Conservation (phyloP, 23 red algal species). For the Agarophyton chilense region DNA sequence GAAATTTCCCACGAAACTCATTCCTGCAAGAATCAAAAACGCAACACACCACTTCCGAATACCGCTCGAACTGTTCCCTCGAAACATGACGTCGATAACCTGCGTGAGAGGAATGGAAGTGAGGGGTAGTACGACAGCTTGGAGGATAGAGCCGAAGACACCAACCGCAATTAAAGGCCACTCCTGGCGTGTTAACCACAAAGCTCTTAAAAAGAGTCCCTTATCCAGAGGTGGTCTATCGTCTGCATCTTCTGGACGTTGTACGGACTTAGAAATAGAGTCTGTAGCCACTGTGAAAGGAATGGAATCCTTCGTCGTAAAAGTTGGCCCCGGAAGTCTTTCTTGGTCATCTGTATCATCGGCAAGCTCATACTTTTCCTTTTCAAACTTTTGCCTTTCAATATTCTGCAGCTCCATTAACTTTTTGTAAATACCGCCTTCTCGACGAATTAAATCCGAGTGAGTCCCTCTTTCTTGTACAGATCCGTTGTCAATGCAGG, state of each 20-base stretch:
- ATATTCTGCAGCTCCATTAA: slow-evolving; percentile 26
- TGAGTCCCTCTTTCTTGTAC: slow-evolving; percentile 25
- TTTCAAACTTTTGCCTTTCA: slow-evolving; percentile 37
- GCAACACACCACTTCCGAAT: slow-evolving; percentile 41
- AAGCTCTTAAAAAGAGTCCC: slow-evolving; percentile 24
- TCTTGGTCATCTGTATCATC: slow-evolving; percentile 5
- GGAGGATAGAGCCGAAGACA: slow-evolving; percentile 29
- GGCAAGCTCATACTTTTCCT: background rate
- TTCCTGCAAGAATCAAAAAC: slow-evolving; percentile 53
- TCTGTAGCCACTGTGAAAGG: slow-evolving; percentile 22
- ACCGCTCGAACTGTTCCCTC: slow-evolving; percentile 24
- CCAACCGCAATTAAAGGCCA: slow-evolving; percentile 49
- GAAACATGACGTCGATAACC: slow-evolving; percentile 31
- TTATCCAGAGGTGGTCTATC: slow-evolving; percentile 21
- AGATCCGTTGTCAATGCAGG: slow-evolving; percentile 8
- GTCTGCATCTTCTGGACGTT: slow-evolving; percentile 8
- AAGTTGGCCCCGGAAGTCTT: background rate
- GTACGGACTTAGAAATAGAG: background rate
- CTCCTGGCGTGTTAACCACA: slow-evolving; percentile 23
- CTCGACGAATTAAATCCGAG: slow-evolving; percentile 14
- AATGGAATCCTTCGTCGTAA: background rate
- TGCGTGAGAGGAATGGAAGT: slow-evolving; percentile 57
- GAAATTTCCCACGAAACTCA: slow-evolving; percentile 33
- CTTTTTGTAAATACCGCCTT: slow-evolving; percentile 27
- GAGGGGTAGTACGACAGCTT: slow-evolving; percentile 47